Percentiles rank a stretch among this genome's conserved stretches.
These are phyloP conservation scores for Backusella circina DNA, from an alignment of 192 early-diverging fungal species.

Conservation along the genomic window DNA sequence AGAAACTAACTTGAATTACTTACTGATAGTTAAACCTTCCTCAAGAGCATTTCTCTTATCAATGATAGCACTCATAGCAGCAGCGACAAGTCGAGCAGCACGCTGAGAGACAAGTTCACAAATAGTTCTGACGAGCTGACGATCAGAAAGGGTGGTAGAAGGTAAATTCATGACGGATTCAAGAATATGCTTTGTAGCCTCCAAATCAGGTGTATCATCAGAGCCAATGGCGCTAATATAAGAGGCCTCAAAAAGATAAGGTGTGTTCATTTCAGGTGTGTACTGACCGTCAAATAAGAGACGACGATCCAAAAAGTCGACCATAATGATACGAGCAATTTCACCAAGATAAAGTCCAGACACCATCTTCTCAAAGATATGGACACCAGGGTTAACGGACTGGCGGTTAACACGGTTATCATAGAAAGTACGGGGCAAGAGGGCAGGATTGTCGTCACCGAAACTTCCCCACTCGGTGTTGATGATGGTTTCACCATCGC, in stretches of 20 bases:
- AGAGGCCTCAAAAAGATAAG: constrained; percentile 74
- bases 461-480: too few species aligned
- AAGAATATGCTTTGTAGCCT: constrained; percentile 63
- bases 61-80: constrained; percentile 63
- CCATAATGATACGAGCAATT: constrained; percentile 68
- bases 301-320: constrained; percentile 78
- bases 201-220: constrained; percentile 65
- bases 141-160: constrained; percentile 70
- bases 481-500: constrained; percentile 72
- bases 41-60: constrained; percentile 36
- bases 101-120: constrained; percentile 80
- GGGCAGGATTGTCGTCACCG: constrained; percentile 67
- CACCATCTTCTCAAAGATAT: constrained; percentile 92
- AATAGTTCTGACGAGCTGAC: constrained; percentile 73
- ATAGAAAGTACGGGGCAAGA: constrained; percentile 78
- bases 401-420: constrained; percentile 78
- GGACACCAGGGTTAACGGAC: constrained; percentile 74
- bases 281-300: constrained; percentile 70
- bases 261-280: constrained; percentile 61
- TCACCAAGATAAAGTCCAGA: constrained; percentile 94
- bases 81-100: constrained; percentile 77
- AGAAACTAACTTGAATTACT: not conserved
- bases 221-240: constrained; percentile 67
- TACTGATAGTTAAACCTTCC: constrained; percentile 30
- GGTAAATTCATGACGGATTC: constrained; percentile 67